These are phyloP conservation scores for Nyssa sinensis DNA, from an alignment of 148 eudicot species.

Conservation along the genomic window DNA sequence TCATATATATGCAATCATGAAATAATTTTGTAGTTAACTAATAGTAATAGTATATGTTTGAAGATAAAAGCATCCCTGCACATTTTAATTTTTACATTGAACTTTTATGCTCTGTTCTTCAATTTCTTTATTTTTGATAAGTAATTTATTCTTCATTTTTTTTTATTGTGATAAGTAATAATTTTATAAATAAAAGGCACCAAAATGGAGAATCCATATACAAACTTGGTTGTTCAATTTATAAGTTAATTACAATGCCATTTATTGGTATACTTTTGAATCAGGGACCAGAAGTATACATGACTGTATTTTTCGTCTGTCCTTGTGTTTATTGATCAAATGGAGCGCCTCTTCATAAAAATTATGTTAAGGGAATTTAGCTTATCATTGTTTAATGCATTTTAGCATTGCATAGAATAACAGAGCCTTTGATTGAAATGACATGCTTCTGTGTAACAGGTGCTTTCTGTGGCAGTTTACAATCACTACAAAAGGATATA, in stretches of 20 bases:
- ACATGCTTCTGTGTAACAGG: constrained; percentile 18
- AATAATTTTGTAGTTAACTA: not conserved
- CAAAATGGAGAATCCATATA: too few relatives aligned
- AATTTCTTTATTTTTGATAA: too few relatives aligned
- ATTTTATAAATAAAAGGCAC: too few relatives aligned
- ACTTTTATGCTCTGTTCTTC: too few relatives aligned
- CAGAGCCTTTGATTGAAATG: constrained; percentile 8
- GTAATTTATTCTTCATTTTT: too few relatives aligned
- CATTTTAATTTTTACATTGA: too few relatives aligned
- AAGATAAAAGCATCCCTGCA: not conserved
- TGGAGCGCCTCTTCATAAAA: not conserved
- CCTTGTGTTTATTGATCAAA: not conserved
- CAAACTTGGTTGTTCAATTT: too few relatives aligned
- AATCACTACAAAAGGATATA: constrained; percentile 44
- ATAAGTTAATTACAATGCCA: not conserved
- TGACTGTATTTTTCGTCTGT: not conserved
- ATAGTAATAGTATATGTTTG: too few relatives aligned
- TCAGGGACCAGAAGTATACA: not conserved
- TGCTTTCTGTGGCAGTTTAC: constrained; percentile 34
- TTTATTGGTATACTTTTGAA: not conserved
- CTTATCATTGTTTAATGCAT: not conserved
- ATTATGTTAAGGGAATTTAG: not conserved
- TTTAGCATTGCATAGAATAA: not conserved
- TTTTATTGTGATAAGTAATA: too few relatives aligned
- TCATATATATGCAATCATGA: not conserved